These are phyloP conservation scores for Juglanconis sp. DNA, from an alignment of 2,329 filamentous ascomycete species.

Conservation along the genomic window DNA sequence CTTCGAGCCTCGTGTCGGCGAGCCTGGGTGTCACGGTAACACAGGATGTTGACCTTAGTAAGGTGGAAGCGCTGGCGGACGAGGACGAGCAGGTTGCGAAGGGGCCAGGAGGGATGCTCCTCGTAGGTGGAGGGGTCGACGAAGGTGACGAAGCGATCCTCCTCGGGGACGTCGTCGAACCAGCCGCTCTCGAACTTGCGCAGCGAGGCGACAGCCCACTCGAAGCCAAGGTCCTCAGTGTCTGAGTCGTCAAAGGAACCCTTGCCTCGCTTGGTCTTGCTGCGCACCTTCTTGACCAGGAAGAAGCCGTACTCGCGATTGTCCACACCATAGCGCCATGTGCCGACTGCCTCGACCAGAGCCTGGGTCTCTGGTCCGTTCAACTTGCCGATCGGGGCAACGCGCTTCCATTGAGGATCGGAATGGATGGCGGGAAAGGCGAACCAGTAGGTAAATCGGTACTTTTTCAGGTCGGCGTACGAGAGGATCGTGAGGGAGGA, in stretches of 20 bases:
- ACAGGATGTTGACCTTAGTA: slow-evolving; percentile 75
- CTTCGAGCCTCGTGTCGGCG: slow-evolving; percentile 78
- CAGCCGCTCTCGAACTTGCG: slow-evolving; percentile 82
- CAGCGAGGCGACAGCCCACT: slow-evolving; percentile 75
- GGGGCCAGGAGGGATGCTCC: slow-evolving; percentile 84
- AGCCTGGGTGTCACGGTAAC: slow-evolving; percentile 81
- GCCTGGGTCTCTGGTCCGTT: slow-evolving; percentile 68
- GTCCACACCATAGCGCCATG: slow-evolving; percentile 82
- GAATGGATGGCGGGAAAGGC: slow-evolving; percentile 92
- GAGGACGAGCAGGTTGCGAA: slow-evolving; percentile 84
- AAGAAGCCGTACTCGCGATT: slow-evolving; percentile 90
- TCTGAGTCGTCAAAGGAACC: slow-evolving; percentile 52
- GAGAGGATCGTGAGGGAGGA: slow-evolving; percentile 86
- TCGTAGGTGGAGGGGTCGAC: slow-evolving; percentile 89
- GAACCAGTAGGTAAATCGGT: slow-evolving; percentile 98
- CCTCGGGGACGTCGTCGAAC: slow-evolving; percentile 67
- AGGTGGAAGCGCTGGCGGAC: slow-evolving; percentile 79
- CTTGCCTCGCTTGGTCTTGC: slow-evolving; percentile 21
- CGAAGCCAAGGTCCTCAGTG: slow-evolving; percentile 56
- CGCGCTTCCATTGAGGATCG: slow-evolving; percentile 74
- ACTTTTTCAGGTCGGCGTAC: slow-evolving; percentile 95
- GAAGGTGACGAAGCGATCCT: slow-evolving; percentile 81
- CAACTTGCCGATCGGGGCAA: slow-evolving; percentile 53
- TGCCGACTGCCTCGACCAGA: slow-evolving; percentile 79
- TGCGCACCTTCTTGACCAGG: slow-evolving; percentile 72